A percentile compares a stretch with the other conserved stretches of the same genome.
Conservation (phyloP, 176 grass and related monocot species). For the Aegilops sharonensis region DNA sequence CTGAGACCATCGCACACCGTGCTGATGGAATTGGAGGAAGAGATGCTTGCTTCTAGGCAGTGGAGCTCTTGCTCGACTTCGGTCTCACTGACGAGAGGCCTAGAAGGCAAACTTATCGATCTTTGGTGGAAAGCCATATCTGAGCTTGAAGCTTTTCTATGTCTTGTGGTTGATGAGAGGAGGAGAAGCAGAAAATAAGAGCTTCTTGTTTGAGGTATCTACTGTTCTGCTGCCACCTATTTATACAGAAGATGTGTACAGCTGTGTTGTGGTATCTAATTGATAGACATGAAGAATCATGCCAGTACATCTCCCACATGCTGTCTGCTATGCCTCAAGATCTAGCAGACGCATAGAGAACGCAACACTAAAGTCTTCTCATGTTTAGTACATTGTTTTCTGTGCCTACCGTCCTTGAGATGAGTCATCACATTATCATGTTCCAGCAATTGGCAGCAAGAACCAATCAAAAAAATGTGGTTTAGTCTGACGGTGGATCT, state of each 20-base stretch:
- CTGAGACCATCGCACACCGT: neutral
- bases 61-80: neutral
- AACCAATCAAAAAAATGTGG: no score
- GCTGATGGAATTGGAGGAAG: neutral
- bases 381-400: neutral
- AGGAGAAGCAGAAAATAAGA: neutral
- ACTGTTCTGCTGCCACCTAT: neutral
- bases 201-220: neutral
- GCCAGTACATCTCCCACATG: neutral
- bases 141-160: neutral
- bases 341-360: neutral
- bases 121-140: slow-evolving; percentile 17
- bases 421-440: neutral
- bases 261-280: neutral
- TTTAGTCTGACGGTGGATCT: no score
- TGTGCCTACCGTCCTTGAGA: neutral
- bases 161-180: neutral
- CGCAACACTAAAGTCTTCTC: neutral
- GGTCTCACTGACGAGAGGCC: slow-evolving; percentile 9
- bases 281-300: neutral
- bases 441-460: no score
- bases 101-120: slow-evolving; percentile 23
- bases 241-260: neutral
- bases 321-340: neutral
- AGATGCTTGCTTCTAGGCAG: slow-evolving; percentile 11